Evolutionary conservation across 345 rosid genomes (phyloP).

Genomic region (Leavenworthia alabamica): DNA sequence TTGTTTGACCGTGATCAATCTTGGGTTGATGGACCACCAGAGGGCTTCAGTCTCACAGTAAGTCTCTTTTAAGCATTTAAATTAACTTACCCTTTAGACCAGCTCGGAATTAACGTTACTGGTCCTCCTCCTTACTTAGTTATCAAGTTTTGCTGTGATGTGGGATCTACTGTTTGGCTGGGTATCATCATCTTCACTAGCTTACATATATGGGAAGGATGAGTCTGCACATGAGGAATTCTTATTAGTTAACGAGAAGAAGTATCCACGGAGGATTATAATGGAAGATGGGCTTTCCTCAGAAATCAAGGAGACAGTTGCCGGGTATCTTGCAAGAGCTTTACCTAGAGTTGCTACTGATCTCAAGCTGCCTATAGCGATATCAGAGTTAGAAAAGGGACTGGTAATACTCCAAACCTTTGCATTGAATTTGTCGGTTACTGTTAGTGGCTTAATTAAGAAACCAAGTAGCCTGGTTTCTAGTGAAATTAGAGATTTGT

Average conservation of each 20-base stretch:
- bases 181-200: slow-evolving; percentile 86
- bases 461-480: background rate
- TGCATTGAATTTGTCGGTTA: background rate
- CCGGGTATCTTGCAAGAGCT: slow-evolving; percentile 73
- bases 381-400: slow-evolving; percentile 75
- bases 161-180: slow-evolving; percentile 86
- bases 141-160: slow-evolving; percentile 81
- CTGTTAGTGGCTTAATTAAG: background rate
- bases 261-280: slow-evolving; percentile 50
- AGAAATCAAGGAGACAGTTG: slow-evolving; percentile 76
- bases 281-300: slow-evolving; percentile 64
- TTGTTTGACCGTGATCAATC: slow-evolving; percentile 70
- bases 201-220: slow-evolving; percentile 79
- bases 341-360: slow-evolving; percentile 63
- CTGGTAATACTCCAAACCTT: slow-evolving; percentile 37
- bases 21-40: slow-evolving; percentile 80
- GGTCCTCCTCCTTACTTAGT: slow-evolving; percentile 30
- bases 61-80: slow-evolving; percentile 25
- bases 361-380: slow-evolving; percentile 54
- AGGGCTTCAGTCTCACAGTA: slow-evolving; percentile 68
- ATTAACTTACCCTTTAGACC: background rate
- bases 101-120: background rate
- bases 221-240: slow-evolving; percentile 66
- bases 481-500: background rate
- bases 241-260: slow-evolving; percentile 54